A percentile compares a stretch with the other conserved stretches of the same genome.
Evolutionary conservation across 371 early-diverging fungal genomes (phyloP).

Genomic region (Enterospora canceri): DNA sequence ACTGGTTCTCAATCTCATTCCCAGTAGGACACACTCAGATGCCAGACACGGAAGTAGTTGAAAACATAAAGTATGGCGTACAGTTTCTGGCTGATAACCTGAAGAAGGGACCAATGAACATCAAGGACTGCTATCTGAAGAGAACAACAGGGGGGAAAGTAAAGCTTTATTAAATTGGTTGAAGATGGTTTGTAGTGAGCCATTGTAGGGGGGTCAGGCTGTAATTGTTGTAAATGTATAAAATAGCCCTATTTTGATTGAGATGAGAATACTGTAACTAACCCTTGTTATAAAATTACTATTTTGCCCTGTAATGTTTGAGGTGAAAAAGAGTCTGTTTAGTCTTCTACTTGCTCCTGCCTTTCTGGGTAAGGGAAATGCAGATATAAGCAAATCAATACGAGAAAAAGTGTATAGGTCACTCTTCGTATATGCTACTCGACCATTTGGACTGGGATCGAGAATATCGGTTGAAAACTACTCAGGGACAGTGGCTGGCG

Average conservation of each 20-base stretch:
- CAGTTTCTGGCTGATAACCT: constrained; percentile 87
- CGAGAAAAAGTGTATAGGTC: constrained; percentile 37
- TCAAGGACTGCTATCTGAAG: constrained; percentile 91
- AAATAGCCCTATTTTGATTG: background rate
- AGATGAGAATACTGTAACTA: too few species aligned
- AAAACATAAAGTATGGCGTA: constrained; percentile 89
- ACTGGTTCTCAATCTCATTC: constrained; percentile 88
- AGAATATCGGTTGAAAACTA: constrained; percentile 32
- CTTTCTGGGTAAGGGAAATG: background rate
- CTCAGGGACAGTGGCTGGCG: constrained; percentile 29
- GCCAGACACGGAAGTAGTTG: constrained; percentile 78
- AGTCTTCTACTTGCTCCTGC: background rate
- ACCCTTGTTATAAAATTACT: background rate
- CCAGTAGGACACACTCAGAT: constrained; percentile 87
- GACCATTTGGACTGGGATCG: constrained; percentile 30
- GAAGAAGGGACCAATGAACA: constrained; percentile 98
- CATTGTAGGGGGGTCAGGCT: constrained; percentile 21
- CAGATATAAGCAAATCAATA: constrained; percentile 12
- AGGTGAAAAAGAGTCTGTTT: background rate
- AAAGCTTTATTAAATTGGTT: constrained; percentile 46
- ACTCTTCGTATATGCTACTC: constrained; percentile 19
- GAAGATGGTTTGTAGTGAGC: constrained; percentile 7
- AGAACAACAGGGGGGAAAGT: constrained; percentile 80
- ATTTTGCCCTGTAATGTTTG: background rate
- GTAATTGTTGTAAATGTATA: background rate